Conservation (phyloP, 2,329 filamentous ascomycete genomes). For the Talaromyces verruculosus region DNA sequence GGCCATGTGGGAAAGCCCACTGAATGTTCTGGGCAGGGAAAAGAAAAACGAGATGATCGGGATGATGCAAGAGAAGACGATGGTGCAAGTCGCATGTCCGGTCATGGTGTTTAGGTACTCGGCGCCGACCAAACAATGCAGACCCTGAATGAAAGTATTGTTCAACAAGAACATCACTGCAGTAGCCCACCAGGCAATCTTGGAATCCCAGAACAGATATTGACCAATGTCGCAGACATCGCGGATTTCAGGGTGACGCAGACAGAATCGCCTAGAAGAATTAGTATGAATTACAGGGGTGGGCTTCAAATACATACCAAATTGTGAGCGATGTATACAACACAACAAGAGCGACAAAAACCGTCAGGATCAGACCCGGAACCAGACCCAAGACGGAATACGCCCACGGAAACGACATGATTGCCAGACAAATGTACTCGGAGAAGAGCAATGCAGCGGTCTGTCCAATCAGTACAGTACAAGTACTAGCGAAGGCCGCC, state of each 20-base stretch:
- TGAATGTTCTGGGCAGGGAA: slow-evolving; percentile 84
- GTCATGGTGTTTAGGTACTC: slow-evolving; percentile 91
- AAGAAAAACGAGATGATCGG: slow-evolving; percentile 73
- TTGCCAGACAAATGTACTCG: slow-evolving; percentile 89
- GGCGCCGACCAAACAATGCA: slow-evolving; percentile 81
- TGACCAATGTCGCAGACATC: slow-evolving; percentile 96
- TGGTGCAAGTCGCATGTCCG: slow-evolving; percentile 69
- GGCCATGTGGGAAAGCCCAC: slow-evolving; percentile 73
- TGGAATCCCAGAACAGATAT: slow-evolving; percentile 84
- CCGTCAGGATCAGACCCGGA: slow-evolving; percentile 79
- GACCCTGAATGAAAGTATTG: slow-evolving; percentile 85
- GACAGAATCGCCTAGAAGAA: slow-evolving; percentile 73
- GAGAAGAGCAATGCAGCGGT: slow-evolving; percentile 88
- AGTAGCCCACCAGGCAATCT: slow-evolving; percentile 66
- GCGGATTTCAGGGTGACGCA: slow-evolving; percentile 84
- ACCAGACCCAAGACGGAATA: slow-evolving; percentile 86
- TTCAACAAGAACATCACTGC: slow-evolving; percentile 90
- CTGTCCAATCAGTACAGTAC: slow-evolving; percentile 40
- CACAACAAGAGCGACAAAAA: slow-evolving; percentile 73
- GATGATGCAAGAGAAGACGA: slow-evolving; percentile 74
- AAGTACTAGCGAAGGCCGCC: not conserved
- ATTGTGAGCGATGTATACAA: slow-evolving; percentile 75
- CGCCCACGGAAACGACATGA: slow-evolving; percentile 95
- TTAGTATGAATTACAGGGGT: not conserved
- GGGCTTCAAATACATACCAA: slow-evolving; percentile 48